phyloP scores from a whole-genome alignment of 441 rosid species.

The Aquilaria agallochum region DNA sequence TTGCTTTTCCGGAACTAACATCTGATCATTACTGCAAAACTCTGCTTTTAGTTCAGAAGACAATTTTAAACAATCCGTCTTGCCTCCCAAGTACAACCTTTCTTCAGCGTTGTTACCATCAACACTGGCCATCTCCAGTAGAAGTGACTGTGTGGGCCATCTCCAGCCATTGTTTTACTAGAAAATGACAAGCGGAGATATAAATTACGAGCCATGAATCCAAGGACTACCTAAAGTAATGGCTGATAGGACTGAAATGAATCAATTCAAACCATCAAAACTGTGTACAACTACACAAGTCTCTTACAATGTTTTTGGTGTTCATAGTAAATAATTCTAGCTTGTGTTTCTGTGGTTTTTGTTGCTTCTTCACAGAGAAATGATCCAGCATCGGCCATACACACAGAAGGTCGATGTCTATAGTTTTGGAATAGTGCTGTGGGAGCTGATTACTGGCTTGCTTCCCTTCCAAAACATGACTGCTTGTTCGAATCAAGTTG shows the following conservation, averaged over 20 bases:
- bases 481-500: constrained; percentile 16
- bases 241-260: constrained; percentile 14
- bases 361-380: not conserved
- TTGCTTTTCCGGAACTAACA: constrained; percentile 40
- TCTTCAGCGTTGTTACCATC: constrained; percentile 46
- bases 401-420: constrained; percentile 94
- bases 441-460: constrained; percentile 53
- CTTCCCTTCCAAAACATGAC: no score
- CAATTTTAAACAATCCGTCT: constrained; percentile 39
- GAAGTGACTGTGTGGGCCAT: constrained; percentile 48
- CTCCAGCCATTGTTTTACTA: not conserved
- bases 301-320: no score
- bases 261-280: constrained; percentile 19
- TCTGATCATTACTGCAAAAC: constrained; percentile 30
- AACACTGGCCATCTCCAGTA: constrained; percentile 59
- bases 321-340: not conserved
- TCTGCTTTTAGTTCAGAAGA: constrained; percentile 67
- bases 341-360: constrained; percentile 9
- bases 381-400: constrained; percentile 71
- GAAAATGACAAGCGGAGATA: not conserved
- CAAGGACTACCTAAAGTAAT: constrained; percentile 16
- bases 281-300: constrained; percentile 7
- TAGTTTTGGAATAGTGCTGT: constrained; percentile 93
- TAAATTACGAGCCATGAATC: constrained; percentile 16
- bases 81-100: constrained; percentile 43